Percentiles rank a stretch among this genome's conserved stretches.
Evolutionary conservation across 371 early-diverging fungal genomes (phyloP).

Genomic region (Chytridiales sp.): DNA sequence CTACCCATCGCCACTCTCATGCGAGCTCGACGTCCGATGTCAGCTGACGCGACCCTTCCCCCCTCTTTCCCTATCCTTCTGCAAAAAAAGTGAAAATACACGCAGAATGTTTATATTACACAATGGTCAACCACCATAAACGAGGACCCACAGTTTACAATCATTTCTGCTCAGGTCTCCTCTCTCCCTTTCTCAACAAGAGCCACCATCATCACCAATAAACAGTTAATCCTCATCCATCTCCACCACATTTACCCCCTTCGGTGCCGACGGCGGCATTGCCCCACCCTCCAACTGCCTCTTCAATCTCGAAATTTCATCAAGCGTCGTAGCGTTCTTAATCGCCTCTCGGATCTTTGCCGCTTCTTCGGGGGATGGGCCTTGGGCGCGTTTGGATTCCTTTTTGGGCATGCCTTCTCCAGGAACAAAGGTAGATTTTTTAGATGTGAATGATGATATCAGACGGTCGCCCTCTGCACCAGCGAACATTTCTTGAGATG

Average conservation of each 20-base stretch:
- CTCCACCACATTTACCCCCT: constrained; percentile 9
- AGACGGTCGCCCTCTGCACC: constrained; percentile 51
- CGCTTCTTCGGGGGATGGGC: constrained; percentile 42
- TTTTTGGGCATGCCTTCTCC: constrained; percentile 27
- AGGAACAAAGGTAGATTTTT: constrained; percentile 54
- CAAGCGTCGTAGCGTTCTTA: constrained; percentile 72
- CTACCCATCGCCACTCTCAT: too few relatives aligned
- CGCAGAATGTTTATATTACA: too few relatives aligned
- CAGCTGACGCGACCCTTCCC: too few relatives aligned
- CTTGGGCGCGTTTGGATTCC: constrained; percentile 23
- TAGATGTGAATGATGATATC: constrained; percentile 51
- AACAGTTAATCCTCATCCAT: constrained; percentile 13
- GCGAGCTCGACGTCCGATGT: too few relatives aligned
- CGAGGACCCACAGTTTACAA: too few relatives aligned
- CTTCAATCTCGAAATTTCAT: constrained; percentile 74
- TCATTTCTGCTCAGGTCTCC: too few relatives aligned
- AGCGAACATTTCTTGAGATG: constrained; percentile 69
- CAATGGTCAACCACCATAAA: too few relatives aligned
- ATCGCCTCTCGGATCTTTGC: constrained; percentile 61
- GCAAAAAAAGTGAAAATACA: too few relatives aligned
- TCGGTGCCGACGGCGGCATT: constrained; percentile 27
- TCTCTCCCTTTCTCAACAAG: too few relatives aligned
- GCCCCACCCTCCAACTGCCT: constrained; percentile 63
- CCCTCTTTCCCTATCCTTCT: too few relatives aligned
- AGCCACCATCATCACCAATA: constrained; percentile 6